Conservation (phyloP, 805 yeast genomes). For the Ogataea ganodermae region DNA sequence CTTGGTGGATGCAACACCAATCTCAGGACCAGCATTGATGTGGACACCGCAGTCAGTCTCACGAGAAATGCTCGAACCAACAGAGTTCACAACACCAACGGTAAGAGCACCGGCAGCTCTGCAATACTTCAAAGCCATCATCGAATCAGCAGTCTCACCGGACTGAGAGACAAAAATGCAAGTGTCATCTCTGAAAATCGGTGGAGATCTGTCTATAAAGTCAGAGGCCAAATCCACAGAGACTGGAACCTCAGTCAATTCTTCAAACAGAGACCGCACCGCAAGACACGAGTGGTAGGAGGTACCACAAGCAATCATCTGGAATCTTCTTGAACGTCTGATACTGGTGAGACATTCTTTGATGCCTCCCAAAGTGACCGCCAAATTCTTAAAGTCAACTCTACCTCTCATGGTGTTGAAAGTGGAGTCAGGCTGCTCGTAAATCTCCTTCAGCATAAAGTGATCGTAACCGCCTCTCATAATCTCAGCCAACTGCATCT, state of each 20-base stretch:
- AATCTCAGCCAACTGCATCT: constrained; percentile 94
- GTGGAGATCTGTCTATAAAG: constrained; percentile 90
- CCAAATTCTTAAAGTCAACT: constrained; percentile 80
- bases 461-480: constrained; percentile 97
- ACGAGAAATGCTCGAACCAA: constrained; percentile 95
- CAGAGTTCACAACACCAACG: constrained; percentile 96
- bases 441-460: constrained; percentile 98
- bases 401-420: constrained; percentile 99
- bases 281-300: constrained; percentile 98
- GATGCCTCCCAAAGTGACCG: constrained; percentile 87
- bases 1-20: constrained; percentile 98
- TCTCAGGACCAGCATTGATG: constrained; percentile 99
- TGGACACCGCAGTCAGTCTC: constrained; percentile 99
- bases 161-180: constrained; percentile 97
- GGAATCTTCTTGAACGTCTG: constrained; percentile 90
- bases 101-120: constrained; percentile 96
- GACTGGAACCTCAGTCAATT: constrained; percentile 92
- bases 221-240: constrained; percentile 92
- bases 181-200: constrained; percentile 98
- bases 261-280: constrained; percentile 94
- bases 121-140: constrained; percentile 93
- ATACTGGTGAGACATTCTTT: constrained; percentile 81
- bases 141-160: constrained; percentile 98
- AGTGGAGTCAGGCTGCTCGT: constrained; percentile 98
- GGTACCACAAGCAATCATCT: constrained; percentile 99